A percentile compares a stretch with the other conserved stretches of the same genome.
phyloP scores from a whole-genome alignment of 345 rosid genomes.

The Adansonia digitata region DNA sequence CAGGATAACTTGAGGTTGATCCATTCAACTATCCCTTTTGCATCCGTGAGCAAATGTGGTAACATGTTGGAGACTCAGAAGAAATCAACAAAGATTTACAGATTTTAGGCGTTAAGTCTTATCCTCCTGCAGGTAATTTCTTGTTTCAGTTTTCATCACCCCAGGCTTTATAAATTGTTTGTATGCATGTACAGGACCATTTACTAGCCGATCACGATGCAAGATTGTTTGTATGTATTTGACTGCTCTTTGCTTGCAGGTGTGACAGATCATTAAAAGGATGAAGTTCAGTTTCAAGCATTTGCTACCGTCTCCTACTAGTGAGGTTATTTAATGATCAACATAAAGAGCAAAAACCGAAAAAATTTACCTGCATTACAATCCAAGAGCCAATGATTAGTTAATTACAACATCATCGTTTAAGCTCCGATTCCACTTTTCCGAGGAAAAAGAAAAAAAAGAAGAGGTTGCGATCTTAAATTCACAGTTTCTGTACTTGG shows the following conservation, averaged over 20 bases:
- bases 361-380: not conserved
- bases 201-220: not conserved
- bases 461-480: too few relatives aligned
- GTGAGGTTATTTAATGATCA: not conserved
- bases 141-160: not conserved
- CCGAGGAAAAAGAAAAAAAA: not conserved
- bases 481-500: not conserved
- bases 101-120: slow-evolving; percentile 24
- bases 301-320: not conserved
- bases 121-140: not conserved
- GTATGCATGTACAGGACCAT: not conserved
- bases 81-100: slow-evolving; percentile 30
- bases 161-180: not conserved
- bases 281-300: not conserved
- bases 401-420: not conserved
- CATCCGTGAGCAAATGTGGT: slow-evolving; percentile 12
- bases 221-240: not conserved
- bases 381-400: not conserved
- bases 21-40: slow-evolving; percentile 33
- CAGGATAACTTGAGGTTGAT: slow-evolving; percentile 28
- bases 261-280: not conserved
- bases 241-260: not conserved
- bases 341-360: not conserved
- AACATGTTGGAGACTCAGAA: slow-evolving; percentile 25
- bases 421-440: not conserved